Evolutionary conservation across 2,329 filamentous ascomycete genomes (phyloP).

Genomic region (Xylariaceae sp.): DNA sequence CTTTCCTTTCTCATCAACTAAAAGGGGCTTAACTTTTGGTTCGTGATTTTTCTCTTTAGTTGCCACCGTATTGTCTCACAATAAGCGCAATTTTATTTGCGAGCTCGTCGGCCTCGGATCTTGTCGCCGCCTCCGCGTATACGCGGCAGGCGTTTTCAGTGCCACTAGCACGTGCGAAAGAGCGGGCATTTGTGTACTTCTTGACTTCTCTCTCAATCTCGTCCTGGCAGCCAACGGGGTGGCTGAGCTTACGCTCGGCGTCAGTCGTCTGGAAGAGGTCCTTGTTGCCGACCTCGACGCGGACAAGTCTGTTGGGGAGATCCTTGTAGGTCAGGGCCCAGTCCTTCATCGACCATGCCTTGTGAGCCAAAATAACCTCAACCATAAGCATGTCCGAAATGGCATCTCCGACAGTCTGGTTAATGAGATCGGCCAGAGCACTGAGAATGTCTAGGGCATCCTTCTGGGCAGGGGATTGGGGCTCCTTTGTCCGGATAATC

Average conservation of each 20-base stretch:
- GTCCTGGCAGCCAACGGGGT: constrained; percentile 71
- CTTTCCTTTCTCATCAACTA: not conserved
- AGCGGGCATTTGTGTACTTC: constrained; percentile 84
- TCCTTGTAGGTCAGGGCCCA: constrained; percentile 93
- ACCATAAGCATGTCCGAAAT: constrained; percentile 94
- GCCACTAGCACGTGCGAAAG: constrained; percentile 87
- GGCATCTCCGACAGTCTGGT: constrained; percentile 95
- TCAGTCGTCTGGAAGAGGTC: constrained; percentile 86
- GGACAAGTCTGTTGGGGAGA: constrained; percentile 89
- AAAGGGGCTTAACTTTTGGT: not conserved
- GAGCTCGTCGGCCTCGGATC: constrained; percentile 85
- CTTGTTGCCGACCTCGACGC: constrained; percentile 83
- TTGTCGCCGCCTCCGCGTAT: constrained; percentile 88
- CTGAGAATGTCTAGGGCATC: constrained; percentile 79
- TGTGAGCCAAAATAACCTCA: constrained; percentile 93
- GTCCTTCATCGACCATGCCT: constrained; percentile 81
- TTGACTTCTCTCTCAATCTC: constrained; percentile 83
- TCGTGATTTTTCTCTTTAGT: constrained; percentile 1
- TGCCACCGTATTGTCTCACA: constrained; percentile 56
- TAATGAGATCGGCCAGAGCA: constrained; percentile 85
- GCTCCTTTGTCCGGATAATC: constrained; percentile 70
- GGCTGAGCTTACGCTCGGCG: constrained; percentile 80
- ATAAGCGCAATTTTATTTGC: constrained; percentile 75
- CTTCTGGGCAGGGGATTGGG: constrained; percentile 86
- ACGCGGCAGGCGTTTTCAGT: constrained; percentile 96